Base-by-base conservation (phyloP, 169 alveolate genomes). In the Eimeria acervulina region DNA sequence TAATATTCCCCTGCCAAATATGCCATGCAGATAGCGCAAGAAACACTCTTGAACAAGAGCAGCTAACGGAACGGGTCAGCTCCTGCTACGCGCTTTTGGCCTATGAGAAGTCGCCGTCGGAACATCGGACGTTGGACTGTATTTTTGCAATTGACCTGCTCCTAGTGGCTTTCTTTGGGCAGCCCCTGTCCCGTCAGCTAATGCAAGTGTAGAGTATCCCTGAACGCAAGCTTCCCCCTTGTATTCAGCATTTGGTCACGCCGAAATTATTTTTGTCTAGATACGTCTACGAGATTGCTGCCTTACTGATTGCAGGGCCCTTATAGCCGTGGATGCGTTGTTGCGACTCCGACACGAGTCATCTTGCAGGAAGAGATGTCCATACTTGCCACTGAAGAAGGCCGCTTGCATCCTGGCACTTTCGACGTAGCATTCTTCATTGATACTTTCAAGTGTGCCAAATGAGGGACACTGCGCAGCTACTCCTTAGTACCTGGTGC, bases 351-450 rank as follows among this genome's bases (percentile, higher is more conserved):
- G n/a, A 83, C 91, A 28, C 72, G 63, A 44, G 91, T 83, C 19
- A 74, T 83, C n/a, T 10, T 83, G 31, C 74, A 51, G 91, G 91
- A 83, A 47, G 66, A 47, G 70, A 47, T 83, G 47, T 47, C 47
- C 74, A 15, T 55, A 44, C 91, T 83, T 51, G 28, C 26, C 51
- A 55, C 47, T 19, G 74, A 23, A 42, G 88, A 78, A 23, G 55
- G 38, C 66, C 17, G 31, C 3, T 51, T 36, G 47, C 66, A 47
- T 6, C 74, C 66, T 28, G 74, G 7, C 3, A 21, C 31, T 13
- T 83, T 51, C 91, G 91, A 51, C 70, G 51, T n/a, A 36, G 26
- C 66, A 83, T 1, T 51, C 74, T 83, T 51, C 91, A 83, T 51
- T 31, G 28, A 51, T 55, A 83, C 47, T 44, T 74, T 74, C 7